Base-by-base conservation (phyloP, 164 flowering plant species). In the Litsea cubeba region DNA sequence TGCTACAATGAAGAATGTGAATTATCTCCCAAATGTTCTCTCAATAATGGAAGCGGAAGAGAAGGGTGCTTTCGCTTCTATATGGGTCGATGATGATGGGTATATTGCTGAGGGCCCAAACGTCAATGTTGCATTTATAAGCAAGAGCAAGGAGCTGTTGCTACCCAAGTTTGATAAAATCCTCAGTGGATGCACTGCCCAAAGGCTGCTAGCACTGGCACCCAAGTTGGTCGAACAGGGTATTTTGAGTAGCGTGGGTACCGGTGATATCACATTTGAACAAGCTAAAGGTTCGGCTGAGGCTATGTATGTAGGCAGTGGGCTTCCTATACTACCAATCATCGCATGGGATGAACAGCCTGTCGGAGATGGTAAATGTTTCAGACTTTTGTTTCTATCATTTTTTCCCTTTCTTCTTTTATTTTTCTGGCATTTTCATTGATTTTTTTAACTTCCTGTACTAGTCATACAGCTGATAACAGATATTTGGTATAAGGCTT, bases 91-190 rank as follows among this genome's bases (percentile, higher is more conserved):
- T 76, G 93, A 89, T 11, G 83, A 88, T 69, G 98, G 98, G 0
- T 88, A 83, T 65, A 75, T 91, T 49, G 97, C 98, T 2, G 98
- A 94, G 80, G 98, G 98, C 49, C 97, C 98, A 25, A 90, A 94
- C 74, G 86, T 90, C 73, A 94, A 94, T 78, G 93, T 94, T 62
- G 98, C 89, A 24, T 90, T 94, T 68, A 82, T 94, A 65, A 90
- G 83, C 65, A 77, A 82, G 68, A 87, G 87, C 11, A 90, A 85
- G 74, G 97, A 94, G 76, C 91, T 94, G 73, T 23, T 91, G 30
- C 54, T 93, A 79, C 97, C 98, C 17, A 63, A 57, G 0, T 93
- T 93, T 72, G 95, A 93, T 24, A 93, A 93, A 80, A 87, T 93
- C 70, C 84, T 93, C 5, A 72, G 84, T 50, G 98, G 98, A 12